Base-by-base conservation (phyloP, 345 rosid genomes). In the Aquilaria yunnanensis region DNA sequence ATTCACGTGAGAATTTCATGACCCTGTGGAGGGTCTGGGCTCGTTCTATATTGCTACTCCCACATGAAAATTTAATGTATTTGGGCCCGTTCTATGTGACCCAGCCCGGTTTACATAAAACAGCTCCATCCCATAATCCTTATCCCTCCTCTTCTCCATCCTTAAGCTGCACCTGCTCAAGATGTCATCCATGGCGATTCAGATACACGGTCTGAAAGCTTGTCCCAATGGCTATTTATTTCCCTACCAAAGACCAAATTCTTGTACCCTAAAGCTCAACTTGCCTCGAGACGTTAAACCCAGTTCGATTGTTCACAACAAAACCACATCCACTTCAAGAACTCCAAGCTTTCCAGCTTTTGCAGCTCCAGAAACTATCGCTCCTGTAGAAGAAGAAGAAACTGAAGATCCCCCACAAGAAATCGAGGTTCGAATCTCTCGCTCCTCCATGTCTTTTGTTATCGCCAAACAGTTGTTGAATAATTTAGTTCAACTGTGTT, bases 111-210 rank as follows among this genome's bases (percentile, higher is more conserved):
- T 37, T 37, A 37, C 5, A 37, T 37, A n/a, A 9, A 14, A 45
- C 23, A 10, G 29, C 47, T 4, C 59, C 4, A 34, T 77, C 72
- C 67, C 72, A 61, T 62, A 66, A 64, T 52, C 68, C 89, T 77
- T 79, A 77, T 77, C 83, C 81, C 14, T 13, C 73, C 60, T 47
- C 77, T 29, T 54, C 62, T 23, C 62, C 12, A 46, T 63, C 56
- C 10, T 2, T 51, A 48, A 32, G 10, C 63, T 33, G 13, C 56
- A 54, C 33, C 56, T 51, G 50, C 2, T 14, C 3, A 62, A 63
- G 70, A 80, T 85, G 83, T 72, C 78, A 45, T 67, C 85, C 67
- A 75, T 78, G 76, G 77, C 83, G 34, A 61, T 75, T 41, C 86
- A 79, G 34, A 37, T 37, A 37, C 70, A 71, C 49, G 34, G 67